A percentile compares a stretch with the other conserved stretches of the same genome.
phyloP scores from a whole-genome alignment of 2,329 filamentous ascomycete genomes.

The Elsinoe arachidis region DNA sequence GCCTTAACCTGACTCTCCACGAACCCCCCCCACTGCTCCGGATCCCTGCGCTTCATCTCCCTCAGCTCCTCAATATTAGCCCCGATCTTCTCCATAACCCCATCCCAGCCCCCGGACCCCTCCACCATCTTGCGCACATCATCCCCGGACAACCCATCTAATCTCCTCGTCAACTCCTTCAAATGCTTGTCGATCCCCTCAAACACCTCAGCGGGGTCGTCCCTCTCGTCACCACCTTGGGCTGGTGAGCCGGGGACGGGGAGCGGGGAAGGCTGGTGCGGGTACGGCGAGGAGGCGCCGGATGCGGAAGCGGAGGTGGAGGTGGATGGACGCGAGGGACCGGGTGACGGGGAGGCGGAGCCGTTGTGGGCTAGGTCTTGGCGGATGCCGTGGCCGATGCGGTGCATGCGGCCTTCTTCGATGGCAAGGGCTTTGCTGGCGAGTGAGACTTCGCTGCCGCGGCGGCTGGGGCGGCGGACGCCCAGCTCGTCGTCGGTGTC shows the following conservation, averaged over 20 bases:
- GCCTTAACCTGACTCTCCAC: constrained; percentile 29
- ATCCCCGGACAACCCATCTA: constrained; percentile 48
- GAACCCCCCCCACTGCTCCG: constrained; percentile 28
- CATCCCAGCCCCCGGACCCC: constrained; percentile 51
- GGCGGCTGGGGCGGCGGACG: constrained; percentile 42
- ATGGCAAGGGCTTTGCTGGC: constrained; percentile 55
- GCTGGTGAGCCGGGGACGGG: not conserved
- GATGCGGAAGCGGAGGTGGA: not conserved
- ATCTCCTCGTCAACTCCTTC: constrained; percentile 32
- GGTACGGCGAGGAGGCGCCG: too few relatives aligned
- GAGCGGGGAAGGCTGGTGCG: not conserved
- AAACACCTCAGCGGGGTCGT: constrained; percentile 17
- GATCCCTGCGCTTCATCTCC: constrained; percentile 42
- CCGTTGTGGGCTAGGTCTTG: constrained; percentile 50
- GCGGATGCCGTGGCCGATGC: constrained; percentile 57
- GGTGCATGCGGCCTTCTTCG: constrained; percentile 63
- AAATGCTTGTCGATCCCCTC: constrained; percentile 17
- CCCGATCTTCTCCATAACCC: constrained; percentile 53
- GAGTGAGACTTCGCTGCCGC: constrained; percentile 59
- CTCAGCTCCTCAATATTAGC: constrained; percentile 60
- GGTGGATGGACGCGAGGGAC: not conserved
- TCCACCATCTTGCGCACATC: constrained; percentile 57
- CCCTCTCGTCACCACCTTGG: constrained; percentile 28
- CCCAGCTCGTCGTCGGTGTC: constrained; percentile 27
- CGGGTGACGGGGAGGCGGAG: not conserved